Evolutionary conservation across 2,329 filamentous ascomycete genomes (phyloP).

Genomic region (Metarhizium album): DNA sequence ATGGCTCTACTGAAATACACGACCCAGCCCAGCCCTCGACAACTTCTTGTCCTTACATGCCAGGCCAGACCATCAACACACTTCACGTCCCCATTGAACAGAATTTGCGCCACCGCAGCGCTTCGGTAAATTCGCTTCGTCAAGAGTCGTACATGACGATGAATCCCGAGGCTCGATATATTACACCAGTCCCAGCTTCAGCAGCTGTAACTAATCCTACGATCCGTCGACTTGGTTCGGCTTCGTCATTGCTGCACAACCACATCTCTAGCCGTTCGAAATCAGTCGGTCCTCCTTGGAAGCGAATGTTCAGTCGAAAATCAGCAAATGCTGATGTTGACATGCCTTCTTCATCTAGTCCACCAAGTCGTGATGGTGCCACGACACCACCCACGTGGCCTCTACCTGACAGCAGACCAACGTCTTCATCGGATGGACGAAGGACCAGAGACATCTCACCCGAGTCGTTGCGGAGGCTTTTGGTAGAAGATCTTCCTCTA

Average conservation of each 20-base stretch:
- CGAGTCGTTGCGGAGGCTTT: constrained; percentile 41
- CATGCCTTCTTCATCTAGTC: not conserved
- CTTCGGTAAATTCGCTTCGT: constrained; percentile 51
- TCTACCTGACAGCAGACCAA: not conserved
- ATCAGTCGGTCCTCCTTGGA: constrained; percentile 41
- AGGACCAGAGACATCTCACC: constrained; percentile 43
- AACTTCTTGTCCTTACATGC: constrained; percentile 71
- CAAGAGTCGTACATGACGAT: constrained; percentile 58
- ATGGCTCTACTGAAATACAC: constrained; percentile 66
- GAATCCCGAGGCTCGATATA: constrained; percentile 67
- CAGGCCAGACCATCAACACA: constrained; percentile 79
- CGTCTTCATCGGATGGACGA: constrained; percentile 25
- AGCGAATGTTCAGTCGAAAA: constrained; percentile 39
- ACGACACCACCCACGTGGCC: not conserved
- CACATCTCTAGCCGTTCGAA: constrained; percentile 34
- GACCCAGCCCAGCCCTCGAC: constrained; percentile 65
- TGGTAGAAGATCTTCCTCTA: constrained; percentile 33
- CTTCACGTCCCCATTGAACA: constrained; percentile 69
- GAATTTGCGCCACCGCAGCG: constrained; percentile 47
- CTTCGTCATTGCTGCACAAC: constrained; percentile 19
- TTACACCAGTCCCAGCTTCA: constrained; percentile 52
- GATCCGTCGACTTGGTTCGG: constrained; percentile 18
- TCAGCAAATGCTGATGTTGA: constrained; percentile 2
- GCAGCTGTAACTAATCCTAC: constrained; percentile 16
- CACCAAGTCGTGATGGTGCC: not conserved